Evolutionary conservation across 176 grass and related monocot species (phyloP).

Genomic region (Chrysopogon serrulatus): DNA sequence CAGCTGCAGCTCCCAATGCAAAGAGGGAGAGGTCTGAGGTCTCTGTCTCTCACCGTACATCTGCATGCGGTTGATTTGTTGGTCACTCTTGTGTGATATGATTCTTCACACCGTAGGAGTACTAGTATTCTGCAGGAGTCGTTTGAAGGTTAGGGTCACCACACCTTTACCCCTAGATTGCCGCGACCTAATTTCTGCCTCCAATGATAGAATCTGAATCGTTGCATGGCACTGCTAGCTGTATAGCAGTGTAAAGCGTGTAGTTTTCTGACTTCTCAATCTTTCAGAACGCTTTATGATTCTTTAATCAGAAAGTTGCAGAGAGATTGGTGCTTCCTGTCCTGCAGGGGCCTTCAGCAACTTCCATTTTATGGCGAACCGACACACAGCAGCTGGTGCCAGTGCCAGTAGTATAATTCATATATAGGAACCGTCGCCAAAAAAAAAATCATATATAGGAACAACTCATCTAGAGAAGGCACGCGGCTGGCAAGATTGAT

Average conservation of each 20-base stretch:
- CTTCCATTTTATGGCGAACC: neutral
- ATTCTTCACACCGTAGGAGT: neutral
- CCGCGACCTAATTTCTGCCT: neutral
- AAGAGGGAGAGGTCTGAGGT: neutral
- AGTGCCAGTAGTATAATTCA: no score
- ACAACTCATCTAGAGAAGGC: no score
- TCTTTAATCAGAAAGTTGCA: neutral
- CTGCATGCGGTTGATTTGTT: neutral
- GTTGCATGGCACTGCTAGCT: neutral
- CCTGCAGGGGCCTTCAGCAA: neutral
- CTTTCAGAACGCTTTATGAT: neutral
- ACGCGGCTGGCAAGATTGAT: no score
- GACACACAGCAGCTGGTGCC: neutral
- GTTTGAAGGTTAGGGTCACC: neutral
- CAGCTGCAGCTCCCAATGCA: constrained; percentile 7
- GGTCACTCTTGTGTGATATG: neutral
- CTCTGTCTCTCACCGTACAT: neutral
- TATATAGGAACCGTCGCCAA: no score
- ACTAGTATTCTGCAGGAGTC: neutral
- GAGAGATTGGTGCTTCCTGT: neutral
- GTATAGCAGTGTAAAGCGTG: constrained; percentile 11
- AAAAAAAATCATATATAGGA: no score
- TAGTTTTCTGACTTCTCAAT: constrained; percentile 11
- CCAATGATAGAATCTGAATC: neutral
- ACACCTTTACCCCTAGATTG: constrained; percentile 15